Conservation (phyloP, 306 rosid species). For the Quercus gilva region DNA sequence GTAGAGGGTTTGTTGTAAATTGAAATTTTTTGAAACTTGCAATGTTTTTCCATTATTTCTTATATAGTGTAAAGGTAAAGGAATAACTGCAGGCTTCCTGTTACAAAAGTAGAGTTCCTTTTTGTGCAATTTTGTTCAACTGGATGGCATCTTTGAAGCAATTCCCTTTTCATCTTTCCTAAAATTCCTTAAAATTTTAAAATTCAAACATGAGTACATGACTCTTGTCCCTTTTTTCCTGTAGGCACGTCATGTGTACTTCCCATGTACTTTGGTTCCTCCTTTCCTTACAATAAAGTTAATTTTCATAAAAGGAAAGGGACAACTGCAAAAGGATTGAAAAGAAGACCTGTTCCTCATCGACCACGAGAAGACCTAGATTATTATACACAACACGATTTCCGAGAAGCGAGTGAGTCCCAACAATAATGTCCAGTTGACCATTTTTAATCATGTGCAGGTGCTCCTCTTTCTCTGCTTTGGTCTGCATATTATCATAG, state of each 20-base stretch:
- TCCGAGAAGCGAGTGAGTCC: conserved; percentile 97
- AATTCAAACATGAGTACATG: not conserved
- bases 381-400: conserved; percentile 82
- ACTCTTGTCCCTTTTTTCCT: not conserved
- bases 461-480: conserved; percentile 72
- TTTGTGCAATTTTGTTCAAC: not conserved
- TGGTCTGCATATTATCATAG: conserved; percentile 62
- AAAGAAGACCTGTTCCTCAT: conserved; percentile 86
- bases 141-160: not conserved
- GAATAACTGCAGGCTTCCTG: not conserved
- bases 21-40: not conserved
- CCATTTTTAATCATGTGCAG: conserved; percentile 76
- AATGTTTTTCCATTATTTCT: not conserved
- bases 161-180: not conserved
- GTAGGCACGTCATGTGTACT: not conserved
- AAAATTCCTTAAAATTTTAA: not conserved
- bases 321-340: conserved; percentile 2
- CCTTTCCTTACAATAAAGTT: not conserved
- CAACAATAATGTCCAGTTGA: conserved; percentile 73
- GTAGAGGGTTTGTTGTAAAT: conserved; percentile 24
- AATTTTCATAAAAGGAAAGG: not conserved
- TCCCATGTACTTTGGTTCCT: not conserved
- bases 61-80: not conserved
- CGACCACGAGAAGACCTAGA: conserved; percentile 90
- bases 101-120: not conserved